Evolutionary conservation across 306 rosid genomes (phyloP), one percentile per base, ranked within the genome.

Genomic region (Amphicarpaea edgeworthii): DNA sequence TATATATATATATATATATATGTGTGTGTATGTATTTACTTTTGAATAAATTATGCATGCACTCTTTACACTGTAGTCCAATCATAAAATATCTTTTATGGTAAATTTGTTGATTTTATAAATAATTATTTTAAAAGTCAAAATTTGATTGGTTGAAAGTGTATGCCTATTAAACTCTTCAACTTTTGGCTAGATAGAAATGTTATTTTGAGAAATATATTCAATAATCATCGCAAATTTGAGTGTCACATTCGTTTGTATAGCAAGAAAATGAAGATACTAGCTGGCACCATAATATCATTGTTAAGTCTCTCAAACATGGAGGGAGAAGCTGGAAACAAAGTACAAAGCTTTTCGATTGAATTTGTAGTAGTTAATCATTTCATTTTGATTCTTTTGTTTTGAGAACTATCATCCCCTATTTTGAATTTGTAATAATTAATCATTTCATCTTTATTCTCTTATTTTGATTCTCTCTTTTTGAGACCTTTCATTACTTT

Each of bases 211-310:
- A 34, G 43, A 57, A 23, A 10, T 30, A 42, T 74, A 8, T 53
- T 66, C 34, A 43, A 21, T 45, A 41, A 73, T 43, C 34, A 53
- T 23, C 14, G 53, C 19, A 54, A 71, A 28, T 41, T 70, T 80
- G 0, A 7, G 28, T 50, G 4, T 63, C 54, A 1, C 72, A 65
- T 63, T 42, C 47, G 8, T 63, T 77, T 61, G 47, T 66, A 14
- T 78, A n/a, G n/a, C n/a, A n/a, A n/a, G 28, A 3, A 70, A 30
- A 70, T 78, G 51, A 96, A 98, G 99, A 96, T 24, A 90, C 97
- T n/a, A n/a, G n/a, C n/a, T n/a, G n/a, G n/a, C n/a, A n/a, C n/a
- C n/a, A n/a, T n/a, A n/a, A n/a, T n/a, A n/a, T n/a, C n/a, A n/a
- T n/a, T n/a, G n/a, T n/a, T n/a, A n/a, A n/a, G n/a, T n/a, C n/a